Percentiles rank a stretch among this genome's conserved stretches.
These are phyloP conservation scores for Amanita molliuscula DNA, from an alignment of 768 basidiomycete species.

Conservation along the genomic window DNA sequence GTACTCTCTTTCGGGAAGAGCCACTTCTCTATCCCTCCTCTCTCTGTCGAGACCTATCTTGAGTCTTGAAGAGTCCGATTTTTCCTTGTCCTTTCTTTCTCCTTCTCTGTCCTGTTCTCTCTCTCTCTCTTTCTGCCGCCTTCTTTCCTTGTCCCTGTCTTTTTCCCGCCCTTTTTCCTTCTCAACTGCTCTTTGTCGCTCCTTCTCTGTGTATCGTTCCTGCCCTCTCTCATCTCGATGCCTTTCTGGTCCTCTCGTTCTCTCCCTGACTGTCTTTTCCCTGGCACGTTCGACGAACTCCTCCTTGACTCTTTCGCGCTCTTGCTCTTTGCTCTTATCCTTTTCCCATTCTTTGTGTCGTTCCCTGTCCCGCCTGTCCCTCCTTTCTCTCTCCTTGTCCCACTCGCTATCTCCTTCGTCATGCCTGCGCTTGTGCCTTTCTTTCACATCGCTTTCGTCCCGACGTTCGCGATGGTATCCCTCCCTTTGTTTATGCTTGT, in stretches of 20 bases:
- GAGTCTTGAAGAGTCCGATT: not conserved
- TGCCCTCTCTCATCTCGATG: slow-evolving; percentile 4
- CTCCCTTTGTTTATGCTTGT: slow-evolving; percentile 9
- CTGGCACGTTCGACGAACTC: slow-evolving; percentile 7
- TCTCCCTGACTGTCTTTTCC: slow-evolving; percentile 4
- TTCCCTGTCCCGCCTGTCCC: slow-evolving; percentile 9
- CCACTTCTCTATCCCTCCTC: slow-evolving; percentile 7
- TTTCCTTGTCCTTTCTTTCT: slow-evolving; percentile 9
- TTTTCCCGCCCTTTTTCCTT: slow-evolving; percentile 14
- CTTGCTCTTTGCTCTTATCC: slow-evolving; percentile 3
- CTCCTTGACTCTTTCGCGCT: slow-evolving; percentile 7
- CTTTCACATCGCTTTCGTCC: slow-evolving; percentile 8
- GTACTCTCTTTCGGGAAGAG: slow-evolving; percentile 2
- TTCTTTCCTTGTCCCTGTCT: slow-evolving; percentile 16
- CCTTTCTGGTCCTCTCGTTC: slow-evolving; percentile 1
- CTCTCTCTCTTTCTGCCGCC: slow-evolving; percentile 12
- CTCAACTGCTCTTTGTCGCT: slow-evolving; percentile 9
- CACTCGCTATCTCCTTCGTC: slow-evolving; percentile 9
- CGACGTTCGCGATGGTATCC: slow-evolving; percentile 9
- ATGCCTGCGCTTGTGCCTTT: slow-evolving; percentile 2
- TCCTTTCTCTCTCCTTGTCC: slow-evolving; percentile 12
- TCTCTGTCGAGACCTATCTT: slow-evolving; percentile 8
- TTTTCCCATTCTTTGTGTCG: slow-evolving; percentile 8
- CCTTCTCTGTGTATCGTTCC: slow-evolving; percentile 2
- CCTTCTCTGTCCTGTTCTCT: slow-evolving; percentile 11